Conservation (phyloP, 73 alveolate genomes). For the Vitrella brassicaformis region DNA sequence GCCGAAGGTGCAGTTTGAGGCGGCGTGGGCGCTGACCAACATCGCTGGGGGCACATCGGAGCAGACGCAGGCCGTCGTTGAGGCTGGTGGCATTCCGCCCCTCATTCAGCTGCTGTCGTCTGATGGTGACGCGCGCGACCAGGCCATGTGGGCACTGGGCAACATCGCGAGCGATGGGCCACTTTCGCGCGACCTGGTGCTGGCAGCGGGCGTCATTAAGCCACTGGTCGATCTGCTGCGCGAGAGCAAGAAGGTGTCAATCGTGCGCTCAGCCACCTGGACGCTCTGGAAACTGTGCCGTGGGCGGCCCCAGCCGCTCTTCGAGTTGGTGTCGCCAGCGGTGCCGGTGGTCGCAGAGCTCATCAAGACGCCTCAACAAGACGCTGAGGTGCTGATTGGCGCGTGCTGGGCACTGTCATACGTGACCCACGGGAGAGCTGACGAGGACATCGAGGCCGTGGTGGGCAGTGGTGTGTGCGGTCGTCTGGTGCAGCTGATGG, state of each 20-base stretch:
- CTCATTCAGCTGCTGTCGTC: constrained; percentile 55
- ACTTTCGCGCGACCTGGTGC: constrained; percentile 64
- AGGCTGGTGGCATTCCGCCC: constrained; percentile 76
- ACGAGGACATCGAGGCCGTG: constrained; percentile 70
- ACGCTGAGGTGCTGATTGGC: constrained; percentile 74
- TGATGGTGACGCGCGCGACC: constrained; percentile 67
- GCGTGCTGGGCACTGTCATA: constrained; percentile 78
- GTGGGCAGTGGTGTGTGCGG: constrained; percentile 58
- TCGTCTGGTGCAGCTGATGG: constrained; percentile 60
- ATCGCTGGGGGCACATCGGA: constrained; percentile 88
- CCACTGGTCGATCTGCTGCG: constrained; percentile 62
- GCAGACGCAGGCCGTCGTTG: constrained; percentile 76
- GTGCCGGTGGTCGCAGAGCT: constrained; percentile 66
- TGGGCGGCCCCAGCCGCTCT: constrained; percentile 83
- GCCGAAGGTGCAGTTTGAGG: constrained; percentile 86
- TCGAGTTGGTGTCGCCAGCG: constrained; percentile 50
- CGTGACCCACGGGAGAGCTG: no score
- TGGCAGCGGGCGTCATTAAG: constrained; percentile 64
- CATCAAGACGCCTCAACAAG: constrained; percentile 53
- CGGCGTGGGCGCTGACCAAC: constrained; percentile 91
- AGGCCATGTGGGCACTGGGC: constrained; percentile 91
- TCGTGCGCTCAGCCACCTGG: constrained; percentile 80
- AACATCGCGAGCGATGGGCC: constrained; percentile 87
- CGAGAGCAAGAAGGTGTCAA: constrained; percentile 48
- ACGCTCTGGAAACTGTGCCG: constrained; percentile 81